phyloP scores from a whole-genome alignment of 345 rosid species.

The Camelina hispida region DNA sequence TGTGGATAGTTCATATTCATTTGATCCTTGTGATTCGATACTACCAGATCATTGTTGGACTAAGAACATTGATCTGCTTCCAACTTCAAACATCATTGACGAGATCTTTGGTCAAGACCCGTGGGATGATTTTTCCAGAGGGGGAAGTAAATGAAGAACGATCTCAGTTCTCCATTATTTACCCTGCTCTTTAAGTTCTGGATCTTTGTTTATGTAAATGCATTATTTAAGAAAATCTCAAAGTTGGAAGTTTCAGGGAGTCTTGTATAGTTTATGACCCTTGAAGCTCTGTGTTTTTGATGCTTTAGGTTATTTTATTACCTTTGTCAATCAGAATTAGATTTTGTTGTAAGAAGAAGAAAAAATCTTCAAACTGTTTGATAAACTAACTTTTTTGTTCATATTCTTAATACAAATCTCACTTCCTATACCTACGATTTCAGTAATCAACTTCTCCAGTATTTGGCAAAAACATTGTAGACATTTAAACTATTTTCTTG shows the following conservation, averaged over 20 bases:
- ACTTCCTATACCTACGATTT: neutral
- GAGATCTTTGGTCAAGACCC: slow-evolving; percentile 64
- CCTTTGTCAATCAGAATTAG: slow-evolving; percentile 33
- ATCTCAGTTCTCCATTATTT: slow-evolving; percentile 18
- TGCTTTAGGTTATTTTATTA: slow-evolving; percentile 2
- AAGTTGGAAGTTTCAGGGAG: slow-evolving; percentile 29
- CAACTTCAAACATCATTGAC: slow-evolving; percentile 73
- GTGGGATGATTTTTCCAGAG: slow-evolving; percentile 41
- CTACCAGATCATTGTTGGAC: slow-evolving; percentile 47
- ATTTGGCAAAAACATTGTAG: neutral
- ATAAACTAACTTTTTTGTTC: slow-evolving; percentile 38
- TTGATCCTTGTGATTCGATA: slow-evolving; percentile 55
- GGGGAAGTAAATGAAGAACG: slow-evolving; percentile 31
- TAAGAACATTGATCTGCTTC: slow-evolving; percentile 59
- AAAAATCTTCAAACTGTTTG: slow-evolving; percentile 41
- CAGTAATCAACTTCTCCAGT: no score
- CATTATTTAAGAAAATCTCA: slow-evolving; percentile 23
- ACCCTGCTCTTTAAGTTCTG: slow-evolving; percentile 18
- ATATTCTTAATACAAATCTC: neutral
- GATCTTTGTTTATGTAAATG: slow-evolving; percentile 37
- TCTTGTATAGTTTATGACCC: slow-evolving; percentile 32
- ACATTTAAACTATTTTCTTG: neutral
- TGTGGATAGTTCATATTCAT: slow-evolving; percentile 47
- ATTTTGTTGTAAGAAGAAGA: slow-evolving; percentile 36
- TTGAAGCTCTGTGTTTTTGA: slow-evolving; percentile 31